Evolutionary conservation across 31 red algal genomes (phyloP).

Genomic region (Odonthalia washingtoniensis): DNA sequence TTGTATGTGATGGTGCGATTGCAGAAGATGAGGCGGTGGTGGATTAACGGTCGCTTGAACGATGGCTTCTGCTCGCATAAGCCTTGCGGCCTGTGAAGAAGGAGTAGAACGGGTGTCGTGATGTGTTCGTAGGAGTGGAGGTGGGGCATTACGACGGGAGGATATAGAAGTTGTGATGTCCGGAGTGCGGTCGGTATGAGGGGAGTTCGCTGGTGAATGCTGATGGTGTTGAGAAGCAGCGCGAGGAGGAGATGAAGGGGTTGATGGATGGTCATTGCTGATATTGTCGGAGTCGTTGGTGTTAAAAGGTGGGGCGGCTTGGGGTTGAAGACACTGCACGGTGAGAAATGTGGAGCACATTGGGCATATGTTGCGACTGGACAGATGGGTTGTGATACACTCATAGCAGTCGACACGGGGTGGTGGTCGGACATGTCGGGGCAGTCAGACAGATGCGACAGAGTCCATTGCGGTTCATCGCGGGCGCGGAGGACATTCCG

Average conservation of each 20-base stretch:
- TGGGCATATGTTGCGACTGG: slow-evolving; percentile 63
- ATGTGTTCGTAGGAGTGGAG: slow-evolving; percentile 34
- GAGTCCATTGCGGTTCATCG: too few species aligned
- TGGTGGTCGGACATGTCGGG: slow-evolving; percentile 51
- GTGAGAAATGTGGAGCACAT: slow-evolving; percentile 69
- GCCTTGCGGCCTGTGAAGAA: slow-evolving; percentile 10
- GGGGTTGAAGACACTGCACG: slow-evolving; percentile 42
- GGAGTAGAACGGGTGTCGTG: background rate
- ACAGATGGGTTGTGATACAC: slow-evolving; percentile 75
- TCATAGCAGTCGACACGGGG: slow-evolving; percentile 84
- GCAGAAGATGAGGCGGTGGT: background rate
- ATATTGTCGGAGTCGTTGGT: slow-evolving; percentile 2
- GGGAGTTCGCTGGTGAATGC: background rate
- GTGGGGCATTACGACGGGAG: slow-evolving; percentile 19
- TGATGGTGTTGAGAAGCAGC: background rate
- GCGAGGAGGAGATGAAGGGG: background rate
- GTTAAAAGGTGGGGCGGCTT: slow-evolving; percentile 23
- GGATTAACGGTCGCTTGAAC: background rate
- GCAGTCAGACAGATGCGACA: slow-evolving; percentile 81
- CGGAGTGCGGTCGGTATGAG: slow-evolving; percentile 8
- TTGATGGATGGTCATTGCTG: background rate
- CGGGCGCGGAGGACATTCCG: too few species aligned
- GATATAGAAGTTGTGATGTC: slow-evolving; percentile 22
- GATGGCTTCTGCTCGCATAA: slow-evolving; percentile 20
- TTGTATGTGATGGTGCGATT: background rate